Conservation (phyloP, 2,329 filamentous ascomycete species). For the Neocatenulostroma microsporum region DNA sequence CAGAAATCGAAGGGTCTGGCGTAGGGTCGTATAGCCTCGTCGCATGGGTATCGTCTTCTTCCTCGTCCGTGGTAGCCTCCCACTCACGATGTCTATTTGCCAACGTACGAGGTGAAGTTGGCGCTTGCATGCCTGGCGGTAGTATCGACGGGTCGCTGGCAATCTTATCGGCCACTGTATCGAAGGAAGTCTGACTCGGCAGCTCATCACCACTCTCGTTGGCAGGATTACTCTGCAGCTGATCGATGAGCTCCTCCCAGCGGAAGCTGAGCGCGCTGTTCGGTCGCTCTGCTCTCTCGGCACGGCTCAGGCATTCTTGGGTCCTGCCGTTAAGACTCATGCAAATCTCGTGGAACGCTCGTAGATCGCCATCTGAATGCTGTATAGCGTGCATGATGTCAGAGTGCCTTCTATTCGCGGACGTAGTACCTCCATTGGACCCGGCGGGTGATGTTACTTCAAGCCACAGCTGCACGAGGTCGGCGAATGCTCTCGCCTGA, state of each 20-base stretch:
- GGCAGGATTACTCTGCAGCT: slow-evolving; percentile 27
- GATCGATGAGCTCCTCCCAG: slow-evolving; percentile 48
- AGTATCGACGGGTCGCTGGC: slow-evolving; percentile 24
- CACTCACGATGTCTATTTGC: slow-evolving; percentile 12
- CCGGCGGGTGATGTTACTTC: slow-evolving; percentile 38
- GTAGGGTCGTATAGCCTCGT: slow-evolving; percentile 12
- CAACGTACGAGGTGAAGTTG: slow-evolving; percentile 9
- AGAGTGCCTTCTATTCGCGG: slow-evolving; percentile 16
- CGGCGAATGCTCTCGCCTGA: slow-evolving; percentile 74
- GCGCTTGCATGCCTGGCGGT: slow-evolving; percentile 24
- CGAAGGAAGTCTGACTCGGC: slow-evolving; percentile 14
- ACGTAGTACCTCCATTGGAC: slow-evolving; percentile 7
- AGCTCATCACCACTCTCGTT: slow-evolving; percentile 22
- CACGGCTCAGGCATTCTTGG: slow-evolving; percentile 43
- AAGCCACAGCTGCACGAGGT: slow-evolving; percentile 73
- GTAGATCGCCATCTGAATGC: slow-evolving; percentile 38
- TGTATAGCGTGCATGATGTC: slow-evolving; percentile 29
- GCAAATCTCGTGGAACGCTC: slow-evolving; percentile 44
- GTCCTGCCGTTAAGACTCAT: slow-evolving; percentile 41
- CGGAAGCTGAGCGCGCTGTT: slow-evolving; percentile 41
- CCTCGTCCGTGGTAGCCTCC: slow-evolving; percentile 14
- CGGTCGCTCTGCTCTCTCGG: slow-evolving; percentile 46
- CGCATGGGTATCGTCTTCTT: slow-evolving; percentile 13
- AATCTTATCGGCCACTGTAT: slow-evolving; percentile 20
- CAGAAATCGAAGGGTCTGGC: slow-evolving; percentile 7